phyloP scores from a whole-genome alignment of 768 basidiomycete species.

The Pleurotus sapidus region DNA sequence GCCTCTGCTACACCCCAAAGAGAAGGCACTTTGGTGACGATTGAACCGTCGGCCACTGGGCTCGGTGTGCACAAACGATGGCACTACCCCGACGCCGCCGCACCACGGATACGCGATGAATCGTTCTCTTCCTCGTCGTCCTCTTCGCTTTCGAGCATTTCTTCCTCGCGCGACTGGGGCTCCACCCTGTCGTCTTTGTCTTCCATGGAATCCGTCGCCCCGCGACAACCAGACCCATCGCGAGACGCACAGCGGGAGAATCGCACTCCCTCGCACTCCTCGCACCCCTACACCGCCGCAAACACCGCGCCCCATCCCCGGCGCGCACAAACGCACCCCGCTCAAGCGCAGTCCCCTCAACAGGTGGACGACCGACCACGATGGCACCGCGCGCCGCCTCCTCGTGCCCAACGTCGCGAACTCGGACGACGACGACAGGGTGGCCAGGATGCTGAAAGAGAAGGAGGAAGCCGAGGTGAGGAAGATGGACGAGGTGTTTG shows the following conservation, averaged over 20 bases:
- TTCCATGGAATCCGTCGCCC: neutral
- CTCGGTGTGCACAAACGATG: slow-evolving; percentile 9
- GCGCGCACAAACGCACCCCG: neutral
- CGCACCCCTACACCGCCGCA: slow-evolving; percentile 1
- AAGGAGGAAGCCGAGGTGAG: neutral
- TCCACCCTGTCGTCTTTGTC: neutral
- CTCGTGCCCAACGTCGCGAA: neutral
- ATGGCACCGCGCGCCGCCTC: slow-evolving; percentile 1
- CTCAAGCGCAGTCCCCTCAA: slow-evolving; percentile 1
- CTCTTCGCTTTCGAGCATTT: neutral
- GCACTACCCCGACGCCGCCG: slow-evolving; percentile 3
- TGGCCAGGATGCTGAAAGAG: neutral
- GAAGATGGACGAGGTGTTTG: slow-evolving; percentile 4
- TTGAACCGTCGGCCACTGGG: slow-evolving; percentile 8
- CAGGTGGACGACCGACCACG: neutral
- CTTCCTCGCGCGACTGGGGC: neutral
- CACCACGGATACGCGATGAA: too few species aligned
- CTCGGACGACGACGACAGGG: neutral
- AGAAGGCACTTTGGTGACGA: slow-evolving; percentile 1
- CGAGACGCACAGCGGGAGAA: too few species aligned
- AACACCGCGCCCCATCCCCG: neutral
- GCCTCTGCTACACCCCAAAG: neutral
- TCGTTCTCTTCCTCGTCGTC: slow-evolving; percentile 2
- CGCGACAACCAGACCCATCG: too few species aligned
- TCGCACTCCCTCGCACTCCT: too few species aligned